phyloP scores from a whole-genome alignment of 202 grass and related monocot species.

The Schoenoplectus tabernaemontani region DNA sequence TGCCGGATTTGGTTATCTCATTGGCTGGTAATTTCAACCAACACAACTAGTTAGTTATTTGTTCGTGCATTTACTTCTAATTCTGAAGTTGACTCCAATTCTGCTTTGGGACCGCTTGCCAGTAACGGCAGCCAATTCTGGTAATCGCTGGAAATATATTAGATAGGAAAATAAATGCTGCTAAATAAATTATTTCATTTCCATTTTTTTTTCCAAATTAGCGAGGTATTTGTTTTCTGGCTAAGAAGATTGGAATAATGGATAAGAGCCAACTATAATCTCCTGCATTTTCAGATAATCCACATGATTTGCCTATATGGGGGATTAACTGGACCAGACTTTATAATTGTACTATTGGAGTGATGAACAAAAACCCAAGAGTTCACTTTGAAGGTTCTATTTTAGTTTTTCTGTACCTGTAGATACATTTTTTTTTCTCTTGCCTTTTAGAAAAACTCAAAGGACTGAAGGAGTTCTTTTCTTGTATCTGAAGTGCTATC shows the following conservation, averaged over 20 bases:
- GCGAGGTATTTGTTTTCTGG: not conserved
- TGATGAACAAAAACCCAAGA: not conserved
- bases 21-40: conserved; percentile 55
- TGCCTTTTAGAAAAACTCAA: not conserved
- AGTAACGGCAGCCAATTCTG: not conserved
- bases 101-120: not conserved
- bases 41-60: not conserved
- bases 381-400: not conserved
- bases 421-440: not conserved
- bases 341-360: not conserved
- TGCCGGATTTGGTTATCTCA: conserved; percentile 81
- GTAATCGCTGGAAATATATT: not conserved
- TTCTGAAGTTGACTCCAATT: not conserved
- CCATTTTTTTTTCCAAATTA: not conserved
- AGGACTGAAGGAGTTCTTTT: not conserved
- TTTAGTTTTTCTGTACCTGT: not conserved
- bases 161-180: too few relatives aligned
- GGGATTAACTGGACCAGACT: not conserved
- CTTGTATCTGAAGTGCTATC: not conserved
- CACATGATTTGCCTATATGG: not conserved
- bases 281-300: not conserved
- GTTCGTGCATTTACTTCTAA: not conserved
- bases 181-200: not conserved
- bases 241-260: conserved; percentile 1
- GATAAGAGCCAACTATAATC: not conserved